Evolutionary conservation across 1,139 yeast species (phyloP).

Genomic region (Saccharomyces pastorianus): DNA sequence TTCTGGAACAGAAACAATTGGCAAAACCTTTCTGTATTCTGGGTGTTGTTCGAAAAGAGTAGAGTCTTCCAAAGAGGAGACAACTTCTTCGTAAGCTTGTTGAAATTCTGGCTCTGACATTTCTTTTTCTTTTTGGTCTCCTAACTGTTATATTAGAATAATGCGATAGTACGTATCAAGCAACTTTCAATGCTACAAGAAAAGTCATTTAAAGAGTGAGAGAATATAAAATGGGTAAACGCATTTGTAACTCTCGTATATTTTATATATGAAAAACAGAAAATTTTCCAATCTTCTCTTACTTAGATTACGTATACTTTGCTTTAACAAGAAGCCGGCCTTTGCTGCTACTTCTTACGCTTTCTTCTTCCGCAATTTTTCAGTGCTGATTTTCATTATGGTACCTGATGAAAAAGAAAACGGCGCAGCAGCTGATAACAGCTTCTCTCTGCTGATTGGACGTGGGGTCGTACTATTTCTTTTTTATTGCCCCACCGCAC

Average conservation of each 20-base stretch:
- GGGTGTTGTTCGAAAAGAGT: conserved; percentile 85
- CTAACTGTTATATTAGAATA: neutral
- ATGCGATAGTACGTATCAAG: no score
- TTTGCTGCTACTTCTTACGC: neutral
- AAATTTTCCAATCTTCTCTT: neutral
- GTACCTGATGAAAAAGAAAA: neutral
- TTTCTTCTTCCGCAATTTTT: neutral
- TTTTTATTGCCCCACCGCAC: neutral
- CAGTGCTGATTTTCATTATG: neutral
- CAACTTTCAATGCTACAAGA: neutral
- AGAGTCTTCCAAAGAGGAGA: conserved; percentile 82
- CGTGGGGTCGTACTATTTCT: neutral
- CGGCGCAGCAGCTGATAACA: conserved; percentile 1
- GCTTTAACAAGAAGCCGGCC: neutral
- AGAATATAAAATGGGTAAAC: neutral
- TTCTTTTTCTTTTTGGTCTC: conserved; percentile 11
- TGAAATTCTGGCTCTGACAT: conserved; percentile 87
- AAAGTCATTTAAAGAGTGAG: no score
- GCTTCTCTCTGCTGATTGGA: neutral
- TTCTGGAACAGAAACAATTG: conserved; percentile 91
- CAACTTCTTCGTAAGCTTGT: conserved; percentile 94
- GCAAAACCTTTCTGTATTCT: conserved; percentile 79
- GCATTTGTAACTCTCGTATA: neutral
- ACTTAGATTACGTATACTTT: neutral
- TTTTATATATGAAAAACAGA: neutral